Base-by-base conservation (phyloP, 2,329 filamentous ascomycete species). In the Pyricularia grisea region DNA sequence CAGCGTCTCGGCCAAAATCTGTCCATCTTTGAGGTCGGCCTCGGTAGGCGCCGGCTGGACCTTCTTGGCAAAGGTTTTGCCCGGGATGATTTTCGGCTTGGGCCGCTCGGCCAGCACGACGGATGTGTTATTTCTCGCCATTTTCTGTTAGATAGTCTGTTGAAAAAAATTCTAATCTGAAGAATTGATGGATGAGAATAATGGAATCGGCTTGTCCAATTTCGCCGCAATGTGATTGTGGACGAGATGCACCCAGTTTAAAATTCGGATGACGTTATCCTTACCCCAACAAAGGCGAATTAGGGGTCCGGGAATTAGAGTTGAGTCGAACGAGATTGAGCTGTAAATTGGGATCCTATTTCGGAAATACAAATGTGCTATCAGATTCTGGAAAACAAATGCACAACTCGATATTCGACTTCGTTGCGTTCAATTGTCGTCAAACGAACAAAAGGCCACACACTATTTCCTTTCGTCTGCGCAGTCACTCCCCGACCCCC, bases 101-200 rank as follows among this genome's bases (percentile, higher is more conserved):
- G 90, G 90, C 67, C 90, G 83, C 78, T 91, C 84, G 68, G 86
- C 87, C 70, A 92, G 86, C 71, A 87, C 81, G 71, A 91, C 80
- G 60, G 81, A 81, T 9, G 65, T 68, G 69, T 67, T 72, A 20
- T 28, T 42, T 17, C 23, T 55, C 36, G 61, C 55, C 67, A 68
- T 68, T 58, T 65, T 65, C 27, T n/a, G n/a, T 10, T 11, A 2
- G 31, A 11, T 20, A 20, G 7, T 65, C 27, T 25, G n/a, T n/a
- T n/a, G 20, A 20, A 7, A 6, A 7, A 10, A 6, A 33, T 11
- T 11, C 11, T 10, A 33, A n/a, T 67, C 31, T 33, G 14, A 10
- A 50, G 30, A 27, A 12, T 50, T 12, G 61, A 2, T 4, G n/a
- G 17, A 17, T 64, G n/a, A 25, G 10, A 64, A 64, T 27, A 64